Base-by-base conservation (phyloP, 176 grass and related monocot species). In the Alloteropsis semialata region DNA sequence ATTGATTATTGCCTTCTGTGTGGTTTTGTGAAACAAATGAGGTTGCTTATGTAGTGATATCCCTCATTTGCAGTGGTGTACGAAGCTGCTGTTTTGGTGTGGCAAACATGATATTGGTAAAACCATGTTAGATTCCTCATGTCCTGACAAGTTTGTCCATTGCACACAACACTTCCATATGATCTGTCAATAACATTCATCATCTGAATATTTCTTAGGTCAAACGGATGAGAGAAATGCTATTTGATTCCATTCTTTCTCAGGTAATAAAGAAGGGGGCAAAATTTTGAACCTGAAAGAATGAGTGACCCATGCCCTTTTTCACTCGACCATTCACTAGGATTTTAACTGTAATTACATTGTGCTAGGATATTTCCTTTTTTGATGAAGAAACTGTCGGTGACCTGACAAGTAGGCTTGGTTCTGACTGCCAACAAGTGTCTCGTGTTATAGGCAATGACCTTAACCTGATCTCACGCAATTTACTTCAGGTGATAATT, bases 51-150 rank as follows among this genome's bases (percentile, higher is more conserved):
- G 32, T 78, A 90, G 49, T 79, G 39, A 7, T 90, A 34, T 81
- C 72, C 45, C 75, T 33, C 34, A 81, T 92, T 80, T 93, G 89
- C 92, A 98, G 96, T 90, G 96, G 96, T 69, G 15, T 98, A 78
- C 87, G 93, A 93, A 92, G 96, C 51, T 95, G 92, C 93, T 92
- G 87, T 90, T 98, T 98, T 71, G 91, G 87, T 80, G 92, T 98
- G 74, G 93, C 96, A 39, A 98, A 98, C 88, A 98, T 95, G 93
- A 98, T 90, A 88, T 88, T 98, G 96, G 96, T 98, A 98, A 94
- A 93, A 88, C 45, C 53, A 75, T 93, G 72, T 80, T 80, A 59
- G 57, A 87, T 77, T 89, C 57, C 57, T 67, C 21, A 63, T 81
- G 71, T 70, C 74, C 79, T 86, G 24, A 72, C 46, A 46, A 56